Base-by-base conservation (phyloP, 768 basidiomycete genomes). In the Coprinellus micaceus region DNA sequence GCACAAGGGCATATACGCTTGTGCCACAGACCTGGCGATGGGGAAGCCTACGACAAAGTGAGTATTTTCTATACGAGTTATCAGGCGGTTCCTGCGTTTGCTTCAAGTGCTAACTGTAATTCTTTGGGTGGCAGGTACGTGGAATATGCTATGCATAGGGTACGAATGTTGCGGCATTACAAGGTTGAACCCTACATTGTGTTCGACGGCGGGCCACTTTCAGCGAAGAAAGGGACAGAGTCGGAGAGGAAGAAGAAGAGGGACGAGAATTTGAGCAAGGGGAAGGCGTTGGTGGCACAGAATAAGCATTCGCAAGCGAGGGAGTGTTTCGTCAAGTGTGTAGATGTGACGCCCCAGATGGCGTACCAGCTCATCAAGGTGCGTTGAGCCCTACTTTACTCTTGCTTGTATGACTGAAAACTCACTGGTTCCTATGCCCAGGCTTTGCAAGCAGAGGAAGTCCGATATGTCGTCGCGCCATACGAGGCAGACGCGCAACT, bases 401-500 rank as follows among this genome's bases (percentile, higher is more conserved):
- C 39, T 19, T 41, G 33, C 54, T 28, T 54, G 36, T 39, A 12
- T 39, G 29, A 30, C 30, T 53, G 33, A 30, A n/a, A n/a, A n/a
- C n/a, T n/a, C n/a, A n/a, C n/a, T n/a, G n/a, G 59, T 55, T 64
- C 28, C n/a, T 41, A 30, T 48, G n/a, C 55, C 10, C 61, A 98
- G 95, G 95, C 91, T 11, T 77, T 99, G 29, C 81, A 81, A 47
- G 90, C 88, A 11, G 95, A 97, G 66, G 72, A 74, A 17, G 82
- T 98, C 7, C 68, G 80, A 19, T 97, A 96, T 66, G 76, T 98
- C 37, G 97, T 98, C 17, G 96, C 97, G 3, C 97, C 97, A 0
- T 99, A 98, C 69, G 97, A 99, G 77, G 97, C 97, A 0, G 97
- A 99, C 65, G 94, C 97, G 1, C 97, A 99, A 69, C 82, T 99